Evolutionary conservation across 192 early-diverging fungal genomes (phyloP).

Genomic region (Coemansia sp.): DNA sequence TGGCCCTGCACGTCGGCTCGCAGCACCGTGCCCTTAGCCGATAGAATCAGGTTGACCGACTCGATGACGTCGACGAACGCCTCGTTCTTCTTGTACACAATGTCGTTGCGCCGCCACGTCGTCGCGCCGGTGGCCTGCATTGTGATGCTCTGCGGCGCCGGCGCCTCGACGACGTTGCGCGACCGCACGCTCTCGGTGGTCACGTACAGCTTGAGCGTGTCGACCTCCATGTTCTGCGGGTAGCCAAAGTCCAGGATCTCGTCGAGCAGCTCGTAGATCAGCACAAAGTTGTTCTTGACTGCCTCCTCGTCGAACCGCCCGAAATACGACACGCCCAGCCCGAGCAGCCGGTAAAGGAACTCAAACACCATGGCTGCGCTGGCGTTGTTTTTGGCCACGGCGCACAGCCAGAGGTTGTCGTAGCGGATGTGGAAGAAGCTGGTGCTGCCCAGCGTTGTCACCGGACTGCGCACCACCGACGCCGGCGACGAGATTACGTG

Average conservation of each 20-base stretch:
- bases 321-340: constrained; percentile 75
- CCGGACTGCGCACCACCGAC: constrained; percentile 70
- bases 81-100: constrained; percentile 97
- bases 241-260: constrained; percentile 87
- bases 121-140: constrained; percentile 96
- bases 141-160: constrained; percentile 74
- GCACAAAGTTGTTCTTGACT: constrained; percentile 83
- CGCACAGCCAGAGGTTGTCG: constrained; percentile 94
- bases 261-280: constrained; percentile 84
- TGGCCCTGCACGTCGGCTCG: constrained; percentile 86
- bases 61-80: constrained; percentile 99
- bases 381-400: constrained; percentile 72
- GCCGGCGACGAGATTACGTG: constrained; percentile 92
- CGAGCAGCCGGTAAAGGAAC: constrained; percentile 69
- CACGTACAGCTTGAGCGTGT: constrained; percentile 82
- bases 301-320: constrained; percentile 79
- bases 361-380: constrained; percentile 82
- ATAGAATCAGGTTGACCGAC: constrained; percentile 89
- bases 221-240: constrained; percentile 81
- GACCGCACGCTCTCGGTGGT: constrained; percentile 84
- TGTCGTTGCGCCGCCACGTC: constrained; percentile 89
- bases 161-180: constrained; percentile 44
- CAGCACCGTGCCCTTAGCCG: constrained; percentile 82
- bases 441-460: constrained; percentile 83
- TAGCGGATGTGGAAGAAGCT: constrained; percentile 96